A percentile compares a stretch with the other conserved stretches of the same genome.
These are phyloP conservation scores for Gamarada debralockiae DNA, from an alignment of 495 filamentous ascomycete species.

Conservation along the genomic window DNA sequence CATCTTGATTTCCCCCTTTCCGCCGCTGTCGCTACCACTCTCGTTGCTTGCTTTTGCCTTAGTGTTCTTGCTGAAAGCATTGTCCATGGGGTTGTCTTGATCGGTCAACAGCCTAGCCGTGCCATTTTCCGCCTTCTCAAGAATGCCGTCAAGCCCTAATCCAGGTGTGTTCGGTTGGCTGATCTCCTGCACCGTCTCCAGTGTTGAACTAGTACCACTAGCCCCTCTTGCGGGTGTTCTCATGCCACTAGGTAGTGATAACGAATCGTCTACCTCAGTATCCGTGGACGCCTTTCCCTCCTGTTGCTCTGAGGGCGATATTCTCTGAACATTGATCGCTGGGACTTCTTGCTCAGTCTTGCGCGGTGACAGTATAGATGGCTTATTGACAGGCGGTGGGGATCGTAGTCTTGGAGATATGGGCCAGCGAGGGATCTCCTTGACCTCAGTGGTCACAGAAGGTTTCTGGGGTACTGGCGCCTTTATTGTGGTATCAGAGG, in stretches of 20 bases:
- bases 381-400: slow-evolving; percentile 55
- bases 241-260: slow-evolving; percentile 50
- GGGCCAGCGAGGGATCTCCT: slow-evolving; percentile 59
- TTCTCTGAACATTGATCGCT: slow-evolving; percentile 51
- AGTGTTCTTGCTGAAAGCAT: slow-evolving; percentile 28
- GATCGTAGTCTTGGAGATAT: slow-evolving; percentile 63
- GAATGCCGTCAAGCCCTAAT: slow-evolving; percentile 31
- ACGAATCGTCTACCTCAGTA: slow-evolving; percentile 50
- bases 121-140: slow-evolving; percentile 40
- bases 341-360: slow-evolving; percentile 44
- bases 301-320: slow-evolving; percentile 37
- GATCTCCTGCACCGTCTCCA: slow-evolving; percentile 93
- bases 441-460: slow-evolving; percentile 43
- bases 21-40: slow-evolving; percentile 60
- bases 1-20: slow-evolving; percentile 35
- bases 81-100: slow-evolving; percentile 32
- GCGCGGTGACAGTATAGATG: slow-evolving; percentile 36
- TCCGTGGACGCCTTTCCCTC: slow-evolving; percentile 33
- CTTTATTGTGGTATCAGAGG: slow-evolving; percentile 52
- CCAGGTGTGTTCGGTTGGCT: slow-evolving; percentile 76
- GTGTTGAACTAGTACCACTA: slow-evolving; percentile 60
- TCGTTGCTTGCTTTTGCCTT: slow-evolving; percentile 41
- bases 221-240: slow-evolving; percentile 61
- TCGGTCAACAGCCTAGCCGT: slow-evolving; percentile 38
- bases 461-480: slow-evolving; percentile 60